phyloP scores from a whole-genome alignment of 495 filamentous ascomycete species.

The Massariosphaeria phaeospora region DNA sequence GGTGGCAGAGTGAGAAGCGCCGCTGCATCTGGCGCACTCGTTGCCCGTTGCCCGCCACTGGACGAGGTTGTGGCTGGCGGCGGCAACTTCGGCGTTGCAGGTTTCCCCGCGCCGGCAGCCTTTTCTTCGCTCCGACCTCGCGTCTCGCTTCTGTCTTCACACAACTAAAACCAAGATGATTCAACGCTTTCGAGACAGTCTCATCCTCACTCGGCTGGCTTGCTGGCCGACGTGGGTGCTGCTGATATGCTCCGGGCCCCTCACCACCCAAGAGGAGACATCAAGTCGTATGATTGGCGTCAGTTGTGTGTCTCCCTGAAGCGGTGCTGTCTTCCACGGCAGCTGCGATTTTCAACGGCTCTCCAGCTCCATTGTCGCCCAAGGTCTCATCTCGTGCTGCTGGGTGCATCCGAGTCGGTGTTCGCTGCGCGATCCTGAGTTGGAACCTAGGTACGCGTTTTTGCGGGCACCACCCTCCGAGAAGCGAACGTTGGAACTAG shows the following conservation, averaged over 20 bases:
- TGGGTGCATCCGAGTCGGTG: too few species aligned
- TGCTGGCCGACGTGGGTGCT: slow-evolving; percentile 43
- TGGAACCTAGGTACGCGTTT: too few species aligned
- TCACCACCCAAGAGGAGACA: slow-evolving; percentile 47
- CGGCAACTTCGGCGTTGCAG: neutral
- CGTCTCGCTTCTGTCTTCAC: slow-evolving; percentile 21
- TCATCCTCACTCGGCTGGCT: slow-evolving; percentile 40
- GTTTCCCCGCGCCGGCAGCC: neutral
- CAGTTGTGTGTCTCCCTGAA: slow-evolving; percentile 31
- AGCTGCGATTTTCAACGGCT: too few species aligned
- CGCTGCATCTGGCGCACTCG: neutral
- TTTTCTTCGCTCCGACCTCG: neutral
- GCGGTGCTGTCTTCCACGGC: neutral
- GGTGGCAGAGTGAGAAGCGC: neutral
- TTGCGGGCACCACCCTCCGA: too few species aligned
- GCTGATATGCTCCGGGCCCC: slow-evolving; percentile 47
- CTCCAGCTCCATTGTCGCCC: too few species aligned
- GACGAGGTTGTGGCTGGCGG: neutral
- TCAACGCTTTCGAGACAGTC: slow-evolving; percentile 43
- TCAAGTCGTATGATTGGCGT: slow-evolving; percentile 48
- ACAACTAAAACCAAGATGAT: slow-evolving; percentile 52
- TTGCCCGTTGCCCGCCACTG: neutral
- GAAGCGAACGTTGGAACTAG: too few species aligned
- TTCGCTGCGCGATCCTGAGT: too few species aligned
- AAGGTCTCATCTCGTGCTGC: too few species aligned